Base-by-base conservation (phyloP, 164 flowering plant species). In the Hamamelis virginiana region DNA sequence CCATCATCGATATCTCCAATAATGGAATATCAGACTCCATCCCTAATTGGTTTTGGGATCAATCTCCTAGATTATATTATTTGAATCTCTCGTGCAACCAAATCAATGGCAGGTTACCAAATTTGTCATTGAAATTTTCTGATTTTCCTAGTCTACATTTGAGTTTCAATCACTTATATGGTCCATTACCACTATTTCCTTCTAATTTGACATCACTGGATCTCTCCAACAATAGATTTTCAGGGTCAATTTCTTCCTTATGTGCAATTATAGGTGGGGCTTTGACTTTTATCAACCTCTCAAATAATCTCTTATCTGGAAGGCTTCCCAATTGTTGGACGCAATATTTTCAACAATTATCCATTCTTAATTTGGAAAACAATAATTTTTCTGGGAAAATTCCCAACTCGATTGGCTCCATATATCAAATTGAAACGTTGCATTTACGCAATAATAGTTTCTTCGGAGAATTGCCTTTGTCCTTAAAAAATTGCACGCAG, bases 11-110 rank as follows among this genome's bases (percentile, higher is more conserved):
- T 21, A 33, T 77, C 6, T 72, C 78, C 4, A 1, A 33, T 18
- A 22, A 57, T 22, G 61, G 52, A 33, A 80, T 80, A 25, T 52
- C 70, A 44, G 77, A 66, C 8, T 6, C 59, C 2, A 46, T 75
- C 8, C 83, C 83, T 2, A 19, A 27, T 8, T 74, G 78, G 75
- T 74, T 74, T 64, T 57, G 76, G 81, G 43, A 53, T 2, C 15
- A 28, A 8, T 47, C 64, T 27, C 56, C 56, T 0, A 27, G 21
- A 10, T 28, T 70, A 1, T 0, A 9, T 3, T 19, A 9, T 1
- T 41, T 80, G 5, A 47, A 75, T 57, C 62, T 77, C 1, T 75
- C 83, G 1, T 2, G 27, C 28, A 82, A 80, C 43, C 53, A 67
- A 0, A 58, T 79, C 9, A 4, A 3, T 5, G 83, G 78, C 0